Conservation (phyloP, 2,329 filamentous ascomycete species). For the Fusarium caatingaense region DNA sequence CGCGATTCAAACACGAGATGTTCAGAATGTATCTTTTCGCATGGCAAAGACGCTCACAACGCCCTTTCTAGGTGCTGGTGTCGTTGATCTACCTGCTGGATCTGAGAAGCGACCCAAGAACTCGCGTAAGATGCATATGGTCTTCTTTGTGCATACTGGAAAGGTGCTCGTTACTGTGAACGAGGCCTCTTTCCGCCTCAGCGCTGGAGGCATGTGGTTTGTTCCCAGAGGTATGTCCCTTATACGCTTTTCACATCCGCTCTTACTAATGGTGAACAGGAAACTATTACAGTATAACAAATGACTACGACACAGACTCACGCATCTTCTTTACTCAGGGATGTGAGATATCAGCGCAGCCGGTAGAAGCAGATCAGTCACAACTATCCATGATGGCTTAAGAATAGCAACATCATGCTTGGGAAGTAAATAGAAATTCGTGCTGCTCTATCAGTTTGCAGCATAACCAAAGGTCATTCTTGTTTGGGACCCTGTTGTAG, state of each 20-base stretch:
- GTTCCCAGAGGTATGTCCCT: constrained; percentile 85
- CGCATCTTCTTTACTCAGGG: constrained; percentile 94
- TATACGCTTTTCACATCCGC: background rate
- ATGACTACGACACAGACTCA: constrained; percentile 77
- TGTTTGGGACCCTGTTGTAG: constrained; percentile 5
- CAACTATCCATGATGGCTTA: constrained; percentile 40
- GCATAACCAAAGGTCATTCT: constrained; percentile 3
- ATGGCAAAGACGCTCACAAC: constrained; percentile 89
- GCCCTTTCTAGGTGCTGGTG: constrained; percentile 88
- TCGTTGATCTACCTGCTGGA: constrained; percentile 87
- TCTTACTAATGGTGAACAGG: constrained; percentile 63
- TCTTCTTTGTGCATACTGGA: constrained; percentile 89
- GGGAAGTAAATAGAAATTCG: constrained; percentile 1
- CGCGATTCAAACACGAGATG: constrained; percentile 68
- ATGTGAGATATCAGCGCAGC: constrained; percentile 65
- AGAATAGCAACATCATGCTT: background rate
- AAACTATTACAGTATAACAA: constrained; percentile 92
- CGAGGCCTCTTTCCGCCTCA: constrained; percentile 81
- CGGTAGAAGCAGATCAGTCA: constrained; percentile 40
- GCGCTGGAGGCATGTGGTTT: constrained; percentile 90
- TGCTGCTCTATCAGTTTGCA: background rate
- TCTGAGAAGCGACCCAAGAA: constrained; percentile 92
- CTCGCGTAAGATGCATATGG: constrained; percentile 94
- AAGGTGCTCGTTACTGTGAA: constrained; percentile 83
- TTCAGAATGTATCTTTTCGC: constrained; percentile 77